Conservation (phyloP, 2,329 filamentous ascomycete species). For the Clathrospora elynae region DNA sequence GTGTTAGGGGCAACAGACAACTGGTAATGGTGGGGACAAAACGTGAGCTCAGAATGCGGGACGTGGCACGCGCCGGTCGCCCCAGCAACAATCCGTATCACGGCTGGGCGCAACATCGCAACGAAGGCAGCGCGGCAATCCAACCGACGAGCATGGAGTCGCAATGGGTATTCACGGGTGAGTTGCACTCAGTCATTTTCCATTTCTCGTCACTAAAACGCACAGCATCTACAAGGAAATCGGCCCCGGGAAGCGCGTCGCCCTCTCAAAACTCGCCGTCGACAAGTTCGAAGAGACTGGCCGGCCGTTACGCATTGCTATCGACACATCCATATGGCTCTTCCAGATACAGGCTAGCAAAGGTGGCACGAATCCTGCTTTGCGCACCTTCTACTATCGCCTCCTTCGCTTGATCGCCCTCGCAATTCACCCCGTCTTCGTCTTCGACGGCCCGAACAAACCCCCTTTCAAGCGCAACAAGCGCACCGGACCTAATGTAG, state of each 20-base stretch:
- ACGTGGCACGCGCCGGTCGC: slow-evolving; percentile 27
- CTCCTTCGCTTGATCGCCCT: slow-evolving; percentile 75
- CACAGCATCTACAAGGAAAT: slow-evolving; percentile 87
- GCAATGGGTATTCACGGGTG: slow-evolving; percentile 51
- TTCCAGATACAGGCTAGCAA: slow-evolving; percentile 87
- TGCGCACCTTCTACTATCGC: slow-evolving; percentile 91
- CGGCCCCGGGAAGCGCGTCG: slow-evolving; percentile 76
- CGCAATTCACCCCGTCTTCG: slow-evolving; percentile 85
- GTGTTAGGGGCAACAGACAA: slow-evolving; percentile 19
- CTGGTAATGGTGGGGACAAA: slow-evolving; percentile 20
- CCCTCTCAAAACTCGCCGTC: slow-evolving; percentile 80
- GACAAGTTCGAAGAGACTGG: slow-evolving; percentile 73
- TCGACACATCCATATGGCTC: slow-evolving; percentile 97
- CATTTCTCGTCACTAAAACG: slow-evolving; percentile 18
- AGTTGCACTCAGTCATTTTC: slow-evolving; percentile 6
- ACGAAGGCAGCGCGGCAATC: slow-evolving; percentile 17
- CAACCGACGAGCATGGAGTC: slow-evolving; percentile 24
- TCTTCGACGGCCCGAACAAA: slow-evolving; percentile 86
- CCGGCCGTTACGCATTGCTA: slow-evolving; percentile 80
- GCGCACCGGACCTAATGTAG: slow-evolving; percentile 65
- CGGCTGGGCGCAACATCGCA: slow-evolving; percentile 19
- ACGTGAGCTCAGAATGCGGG: slow-evolving; percentile 22
- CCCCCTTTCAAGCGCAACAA: slow-evolving; percentile 89
- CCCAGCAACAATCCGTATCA: slow-evolving; percentile 44
- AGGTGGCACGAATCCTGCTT: slow-evolving; percentile 86